Evolutionary conservation across 345 rosid genomes (phyloP), one percentile per base, ranked within the genome.

Genomic region (Schrenkiella parvula): DNA sequence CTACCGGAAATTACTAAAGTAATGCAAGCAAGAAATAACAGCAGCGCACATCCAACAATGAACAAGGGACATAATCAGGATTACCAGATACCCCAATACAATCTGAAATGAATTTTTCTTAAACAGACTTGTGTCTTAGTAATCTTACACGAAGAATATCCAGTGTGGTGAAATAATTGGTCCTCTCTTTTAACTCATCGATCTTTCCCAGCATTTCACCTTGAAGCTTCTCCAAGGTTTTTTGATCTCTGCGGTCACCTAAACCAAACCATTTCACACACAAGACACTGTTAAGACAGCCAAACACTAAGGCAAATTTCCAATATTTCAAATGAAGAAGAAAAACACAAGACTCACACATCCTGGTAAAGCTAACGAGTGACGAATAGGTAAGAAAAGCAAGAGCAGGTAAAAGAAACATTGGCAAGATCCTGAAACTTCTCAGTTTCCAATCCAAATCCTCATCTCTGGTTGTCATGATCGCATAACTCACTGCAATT

Each of bases 241-340:
- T 83, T 55, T 89, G 88, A 84, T 93, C 96, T 80, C 81, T 91
- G n/a, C 78, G 85, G 60, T 93, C 96, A 80, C 93, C 98, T 91
- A 60, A 47, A 75, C 35, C 48, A 72, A 26, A 80, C 53, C 56
- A 75, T 2, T 57, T 19, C 1, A 19, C 64, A 73, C 58, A 51
- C 19, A 66, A 25, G 64, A 42, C 51, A 15, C 4, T 3, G 21
- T 18, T 12, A 18, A 31, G 14, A 48, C 64, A 61, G 29, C n/a
- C 31, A 39, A 67, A 32, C 46, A n/a, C 26, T 34, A 34, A 44
- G 19, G 19, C 14, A 66, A 48, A 29, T 6, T 12, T 2, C 13
- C 50, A 61, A 22, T 28, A 23, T 22, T 31, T 35, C 25, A 13
- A 15, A 66, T 0, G n/a, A 44, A 11, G 3, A 2, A 9, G 1